Evolutionary conservation across 495 filamentous ascomycete genomes (phyloP).

Genomic region (Filosporella fistucella): DNA sequence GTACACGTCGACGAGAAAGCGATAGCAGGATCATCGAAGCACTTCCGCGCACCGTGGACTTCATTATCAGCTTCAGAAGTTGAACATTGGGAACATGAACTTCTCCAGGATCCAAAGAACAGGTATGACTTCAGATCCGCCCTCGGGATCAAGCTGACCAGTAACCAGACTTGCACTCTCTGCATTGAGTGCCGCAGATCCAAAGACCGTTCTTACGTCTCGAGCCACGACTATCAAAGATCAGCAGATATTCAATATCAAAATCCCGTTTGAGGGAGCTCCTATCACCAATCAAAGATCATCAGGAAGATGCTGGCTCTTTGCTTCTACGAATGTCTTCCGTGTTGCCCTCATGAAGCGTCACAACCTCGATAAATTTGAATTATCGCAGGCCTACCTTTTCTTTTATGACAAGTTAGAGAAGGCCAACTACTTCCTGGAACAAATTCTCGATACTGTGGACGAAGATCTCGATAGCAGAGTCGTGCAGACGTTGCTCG

Average conservation of each 20-base stretch:
- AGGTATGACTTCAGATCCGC: conserved; percentile 28
- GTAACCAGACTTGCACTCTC: conserved; percentile 56
- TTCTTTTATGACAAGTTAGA: conserved; percentile 96
- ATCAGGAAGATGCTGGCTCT: conserved; percentile 85
- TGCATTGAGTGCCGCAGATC: conserved; percentile 55
- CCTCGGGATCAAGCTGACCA: background rate
- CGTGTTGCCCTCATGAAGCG: conserved; percentile 78
- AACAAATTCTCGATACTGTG: conserved; percentile 71
- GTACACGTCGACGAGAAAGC: conserved; percentile 37
- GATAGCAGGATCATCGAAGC: conserved; percentile 11
- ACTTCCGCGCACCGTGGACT: conserved; percentile 22
- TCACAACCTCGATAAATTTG: conserved; percentile 70
- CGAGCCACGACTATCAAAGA: conserved; percentile 56
- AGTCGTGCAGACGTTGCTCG: conserved; percentile 61
- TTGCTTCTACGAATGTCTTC: conserved; percentile 83
- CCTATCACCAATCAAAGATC: conserved; percentile 81
- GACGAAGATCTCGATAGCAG: conserved; percentile 62
- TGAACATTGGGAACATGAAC: conserved; percentile 52
- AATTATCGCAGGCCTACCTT: conserved; percentile 83
- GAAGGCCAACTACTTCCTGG: conserved; percentile 85
- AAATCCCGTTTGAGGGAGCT: conserved; percentile 74
- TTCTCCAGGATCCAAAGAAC: conserved; percentile 61
- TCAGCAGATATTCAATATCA: conserved; percentile 74
- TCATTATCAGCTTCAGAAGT: conserved; percentile 39
- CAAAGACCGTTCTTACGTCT: conserved; percentile 47